Percentiles rank a stretch among this genome's conserved stretches.
Evolutionary conservation across 805 yeast genomes (phyloP).

Genomic region (Teunomyces tritomae): DNA sequence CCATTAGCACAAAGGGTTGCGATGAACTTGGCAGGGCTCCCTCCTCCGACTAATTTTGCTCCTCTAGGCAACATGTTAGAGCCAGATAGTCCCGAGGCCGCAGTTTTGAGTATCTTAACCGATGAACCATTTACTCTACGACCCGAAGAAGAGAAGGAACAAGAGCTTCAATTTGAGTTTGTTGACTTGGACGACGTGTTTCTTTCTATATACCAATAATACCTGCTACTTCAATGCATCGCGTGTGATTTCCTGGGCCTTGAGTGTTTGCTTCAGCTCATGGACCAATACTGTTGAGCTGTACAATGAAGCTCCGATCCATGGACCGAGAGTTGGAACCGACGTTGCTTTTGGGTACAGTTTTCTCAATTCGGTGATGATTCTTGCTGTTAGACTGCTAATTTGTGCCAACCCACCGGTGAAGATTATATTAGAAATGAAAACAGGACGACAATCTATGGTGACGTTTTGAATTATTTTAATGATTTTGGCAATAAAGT

Average conservation of each 20-base stretch:
- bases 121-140: background rate
- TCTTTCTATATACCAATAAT: background rate
- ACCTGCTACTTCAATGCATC: constrained; percentile 10
- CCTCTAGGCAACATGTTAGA: background rate
- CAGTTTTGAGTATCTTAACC: background rate
- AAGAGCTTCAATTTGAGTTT: background rate
- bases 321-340: constrained; percentile 24
- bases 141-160: no score
- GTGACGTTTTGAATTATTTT: constrained; percentile 8
- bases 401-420: constrained; percentile 24
- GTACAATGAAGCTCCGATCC: constrained; percentile 34
- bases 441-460: constrained; percentile 18
- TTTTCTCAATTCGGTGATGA: constrained; percentile 12
- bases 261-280: constrained; percentile 16
- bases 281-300: constrained; percentile 16
- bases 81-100: background rate
- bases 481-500: constrained; percentile 7
- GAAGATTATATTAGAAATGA: constrained; percentile 20
- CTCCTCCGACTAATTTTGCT: background rate
- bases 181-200: constrained; percentile 6
- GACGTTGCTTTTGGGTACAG: constrained; percentile 5
- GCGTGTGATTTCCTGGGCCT: constrained; percentile 20
- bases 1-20: constrained; percentile 11
- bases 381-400: constrained; percentile 20
- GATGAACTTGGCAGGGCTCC: constrained; percentile 2